Base-by-base conservation (phyloP, 1,284 basidiomycete genomes). In the Apiotrichum veenhuisii region DNA sequence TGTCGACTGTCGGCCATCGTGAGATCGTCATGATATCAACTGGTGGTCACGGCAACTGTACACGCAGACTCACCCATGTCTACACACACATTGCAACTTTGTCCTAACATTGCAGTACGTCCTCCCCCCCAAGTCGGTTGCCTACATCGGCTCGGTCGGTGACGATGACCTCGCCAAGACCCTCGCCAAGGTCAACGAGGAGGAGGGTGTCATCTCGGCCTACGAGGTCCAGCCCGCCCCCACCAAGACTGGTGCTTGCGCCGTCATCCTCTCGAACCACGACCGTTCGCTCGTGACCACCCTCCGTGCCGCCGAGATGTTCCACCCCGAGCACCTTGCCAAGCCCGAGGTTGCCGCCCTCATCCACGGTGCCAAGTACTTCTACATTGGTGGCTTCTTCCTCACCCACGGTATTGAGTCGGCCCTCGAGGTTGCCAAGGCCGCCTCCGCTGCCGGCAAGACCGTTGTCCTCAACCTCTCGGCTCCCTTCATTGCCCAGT, bases 311-410 rank as follows among this genome's bases (percentile, higher is more conserved):
- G 95, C 96, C 17, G 92, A 97, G 78, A 87, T 86, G 77, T 97
- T 97, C 78, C 84, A 87, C 46, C 81, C 84, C 62, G 81, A 84
- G 18, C 91, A 97, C 79, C 82, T 98, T 52, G 80, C 83, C 27
- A 87, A 88, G n/a, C 81, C 86, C 27, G 80, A 82, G 62, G 86
- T 97, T 61, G 85, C 90, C 48, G 82, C 86, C 47, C 81, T 91
- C 61, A 82, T 98, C 69, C 82, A 89, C 30, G 82, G 80, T 52
- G 94, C 94, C 57, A 87, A 89, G 73, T 84, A 86, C 75, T 96
- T 86, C 81, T 98, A 98, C 82, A 85, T 98, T 60, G 96, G 93
- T 69, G 95, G 96, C 20, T 98, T 89, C 82, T 98, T 98, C 85
- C 83, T 98, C 63, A 96, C 95, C 23, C 95, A 98, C 76, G 94